A percentile compares a stretch with the other conserved stretches of the same genome.
phyloP scores from a whole-genome alignment of 331 rosid genomes.

The Quercus tomentella region DNA sequence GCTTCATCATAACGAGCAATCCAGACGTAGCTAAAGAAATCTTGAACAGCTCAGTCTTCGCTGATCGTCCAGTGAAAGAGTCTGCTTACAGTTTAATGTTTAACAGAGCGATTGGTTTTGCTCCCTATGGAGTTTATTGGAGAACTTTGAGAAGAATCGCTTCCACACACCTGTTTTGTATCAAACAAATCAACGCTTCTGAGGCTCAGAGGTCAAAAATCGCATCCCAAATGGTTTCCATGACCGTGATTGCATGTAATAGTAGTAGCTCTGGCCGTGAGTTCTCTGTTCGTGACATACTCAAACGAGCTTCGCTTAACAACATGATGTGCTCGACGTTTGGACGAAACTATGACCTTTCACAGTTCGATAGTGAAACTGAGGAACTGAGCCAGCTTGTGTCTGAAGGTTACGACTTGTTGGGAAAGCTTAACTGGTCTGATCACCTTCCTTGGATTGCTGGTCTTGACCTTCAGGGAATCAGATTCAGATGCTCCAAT shows the following conservation, averaged over 20 bases:
- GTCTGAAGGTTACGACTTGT: slow-evolving; percentile 71
- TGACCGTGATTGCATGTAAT: neutral
- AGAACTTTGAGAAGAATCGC: slow-evolving; percentile 71
- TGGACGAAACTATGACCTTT: slow-evolving; percentile 45
- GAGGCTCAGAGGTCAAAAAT: slow-evolving; percentile 41
- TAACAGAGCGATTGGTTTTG: slow-evolving; percentile 85
- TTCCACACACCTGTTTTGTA: slow-evolving; percentile 70
- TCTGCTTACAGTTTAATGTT: slow-evolving; percentile 88
- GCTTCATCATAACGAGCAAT: slow-evolving; percentile 61
- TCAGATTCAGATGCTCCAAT: slow-evolving; percentile 63
- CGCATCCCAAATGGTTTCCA: slow-evolving; percentile 42
- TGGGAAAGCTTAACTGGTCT: slow-evolving; percentile 81
- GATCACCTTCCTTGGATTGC: slow-evolving; percentile 80
- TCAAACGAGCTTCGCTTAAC: slow-evolving; percentile 63
- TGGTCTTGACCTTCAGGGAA: slow-evolving; percentile 56
- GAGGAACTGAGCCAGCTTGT: slow-evolving; percentile 52
- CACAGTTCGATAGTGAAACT: slow-evolving; percentile 19
- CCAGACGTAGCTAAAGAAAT: slow-evolving; percentile 75
- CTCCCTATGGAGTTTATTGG: slow-evolving; percentile 85
- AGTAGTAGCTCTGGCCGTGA: neutral
- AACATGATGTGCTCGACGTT: slow-evolving; percentile 89
- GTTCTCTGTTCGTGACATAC: slow-evolving; percentile 25
- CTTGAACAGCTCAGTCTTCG: slow-evolving; percentile 68
- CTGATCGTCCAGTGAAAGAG: slow-evolving; percentile 82
- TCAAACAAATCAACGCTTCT: slow-evolving; percentile 70